Evolutionary conservation across 2,329 filamentous ascomycete species (phyloP).

Genomic region (Aspergillus ibericus): DNA sequence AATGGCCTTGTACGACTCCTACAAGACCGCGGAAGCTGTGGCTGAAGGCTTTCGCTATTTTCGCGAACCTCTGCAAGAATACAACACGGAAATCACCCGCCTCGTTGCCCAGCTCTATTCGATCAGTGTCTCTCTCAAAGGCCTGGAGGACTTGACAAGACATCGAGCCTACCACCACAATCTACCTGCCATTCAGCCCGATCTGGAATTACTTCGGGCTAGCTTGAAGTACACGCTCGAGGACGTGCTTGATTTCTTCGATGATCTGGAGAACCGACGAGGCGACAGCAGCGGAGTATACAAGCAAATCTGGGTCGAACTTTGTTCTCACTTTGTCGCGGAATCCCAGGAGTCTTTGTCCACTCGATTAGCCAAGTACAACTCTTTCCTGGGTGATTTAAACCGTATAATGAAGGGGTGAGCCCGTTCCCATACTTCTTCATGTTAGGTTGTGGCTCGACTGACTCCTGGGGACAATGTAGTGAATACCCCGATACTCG

Average conservation of each 20-base stretch:
- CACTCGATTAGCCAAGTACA: slow-evolving; percentile 52
- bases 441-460: slow-evolving; percentile 7
- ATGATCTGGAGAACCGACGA: slow-evolving; percentile 35
- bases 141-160: slow-evolving; percentile 47
- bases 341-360: slow-evolving; percentile 50
- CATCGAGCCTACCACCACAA: slow-evolving; percentile 40
- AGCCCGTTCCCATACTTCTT: background rate
- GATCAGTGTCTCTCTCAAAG: slow-evolving; percentile 53
- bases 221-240: slow-evolving; percentile 55
- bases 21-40: slow-evolving; percentile 54
- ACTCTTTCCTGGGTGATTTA: slow-evolving; percentile 50
- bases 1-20: slow-evolving; percentile 46
- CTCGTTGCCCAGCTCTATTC: slow-evolving; percentile 56
- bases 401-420: slow-evolving; percentile 49
- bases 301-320: slow-evolving; percentile 52
- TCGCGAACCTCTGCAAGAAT: slow-evolving; percentile 51
- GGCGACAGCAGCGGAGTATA: slow-evolving; percentile 39
- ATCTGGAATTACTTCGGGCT: slow-evolving; percentile 50
- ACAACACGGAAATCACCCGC: slow-evolving; percentile 54
- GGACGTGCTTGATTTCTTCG: slow-evolving; percentile 51
- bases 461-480: background rate
- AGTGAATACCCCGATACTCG: slow-evolving; percentile 30
- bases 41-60: slow-evolving; percentile 53
- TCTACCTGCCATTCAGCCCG: slow-evolving; percentile 44
- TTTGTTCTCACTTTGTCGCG: slow-evolving; percentile 47